Evolutionary conservation across 2,329 filamentous ascomycete genomes (phyloP), one percentile per base, ranked within the genome.

Genomic region (Ceratocystis destructans): DNA sequence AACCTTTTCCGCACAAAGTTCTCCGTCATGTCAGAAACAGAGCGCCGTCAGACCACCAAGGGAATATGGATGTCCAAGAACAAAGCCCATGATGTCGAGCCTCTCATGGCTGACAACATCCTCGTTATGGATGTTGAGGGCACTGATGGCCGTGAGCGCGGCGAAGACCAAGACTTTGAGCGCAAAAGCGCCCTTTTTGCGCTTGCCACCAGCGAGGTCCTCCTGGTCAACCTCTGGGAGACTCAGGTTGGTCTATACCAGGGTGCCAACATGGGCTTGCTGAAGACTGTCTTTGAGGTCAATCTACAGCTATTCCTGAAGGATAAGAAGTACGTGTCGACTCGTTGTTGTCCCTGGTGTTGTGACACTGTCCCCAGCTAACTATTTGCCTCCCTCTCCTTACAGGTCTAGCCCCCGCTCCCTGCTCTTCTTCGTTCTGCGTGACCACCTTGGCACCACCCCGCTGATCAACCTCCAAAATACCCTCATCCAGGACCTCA

Each of bases 41-140:
- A 96, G 76, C 85, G 94, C 70, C 87, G 91, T 69, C 94, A 99
- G 81, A 99, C 94, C 0, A 99, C 94, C 57, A 99, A 97, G 80
- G 94, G 94, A 74, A 99, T 99, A 75, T 99, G 94, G 94, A 88
- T 99, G 87, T 96, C 92, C 70, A 96, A 96, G 80, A 97, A 97
- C 78, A 96, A 96, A 79, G 81, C 82, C 71, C 76, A 78, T 64
- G 76, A 77, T 70, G 75, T 78, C 67, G 77, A 78, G 63, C 75
- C 75, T 70, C 80, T 79, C 70, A 96, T 97, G 91, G 92, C 93
- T 65, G 90, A 96, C 72, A 99, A 99, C 76, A 96, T 99, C 72
- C 80, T 99, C 69, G 94, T 99, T 71, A 99, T 99, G 94, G 94
- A 99, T 74, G 94, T 99, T 55, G 94, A 99, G 77, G 94, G 94